Evolutionary conservation across 441 rosid genomes (phyloP).

Genomic region (Theobroma grandiflorum): DNA sequence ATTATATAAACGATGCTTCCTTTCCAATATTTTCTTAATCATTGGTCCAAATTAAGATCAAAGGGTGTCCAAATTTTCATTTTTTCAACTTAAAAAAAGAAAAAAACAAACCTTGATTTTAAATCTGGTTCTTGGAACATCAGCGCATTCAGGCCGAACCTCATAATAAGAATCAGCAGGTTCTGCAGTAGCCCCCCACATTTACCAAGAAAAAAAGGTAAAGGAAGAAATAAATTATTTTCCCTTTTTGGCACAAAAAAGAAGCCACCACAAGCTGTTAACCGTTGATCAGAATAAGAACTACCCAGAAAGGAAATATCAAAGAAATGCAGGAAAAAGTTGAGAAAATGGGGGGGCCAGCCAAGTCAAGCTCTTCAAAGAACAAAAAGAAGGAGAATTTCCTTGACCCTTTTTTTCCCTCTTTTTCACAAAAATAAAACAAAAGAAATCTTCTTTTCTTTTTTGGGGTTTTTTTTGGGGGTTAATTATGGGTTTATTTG

Average conservation of each 20-base stretch:
- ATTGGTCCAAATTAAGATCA: constrained; percentile 25
- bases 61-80: not conserved
- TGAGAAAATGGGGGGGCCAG: not conserved
- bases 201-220: constrained; percentile 33
- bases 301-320: not conserved
- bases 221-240: not conserved
- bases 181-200: constrained; percentile 73
- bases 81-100: not conserved
- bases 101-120: constrained; percentile 75
- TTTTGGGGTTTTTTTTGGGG: not conserved
- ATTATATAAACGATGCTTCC: not conserved
- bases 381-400: not conserved
- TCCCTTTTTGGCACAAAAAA: too few relatives aligned
- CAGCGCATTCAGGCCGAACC: constrained; percentile 91
- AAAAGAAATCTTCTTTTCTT: not conserved
- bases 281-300: constrained; percentile 3
- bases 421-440: too few relatives aligned
- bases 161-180: constrained; percentile 87
- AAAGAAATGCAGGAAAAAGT: not conserved
- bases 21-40: constrained; percentile 15
- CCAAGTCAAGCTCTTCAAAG: not conserved
- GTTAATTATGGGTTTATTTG: not conserved
- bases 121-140: constrained; percentile 85
- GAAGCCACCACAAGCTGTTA: constrained; percentile 16
- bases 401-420: not conserved